A percentile compares a stretch with the other conserved stretches of the same genome.
Evolutionary conservation across 768 basidiomycete species (phyloP).

Genomic region (Sporobolomyces pararoseus): DNA sequence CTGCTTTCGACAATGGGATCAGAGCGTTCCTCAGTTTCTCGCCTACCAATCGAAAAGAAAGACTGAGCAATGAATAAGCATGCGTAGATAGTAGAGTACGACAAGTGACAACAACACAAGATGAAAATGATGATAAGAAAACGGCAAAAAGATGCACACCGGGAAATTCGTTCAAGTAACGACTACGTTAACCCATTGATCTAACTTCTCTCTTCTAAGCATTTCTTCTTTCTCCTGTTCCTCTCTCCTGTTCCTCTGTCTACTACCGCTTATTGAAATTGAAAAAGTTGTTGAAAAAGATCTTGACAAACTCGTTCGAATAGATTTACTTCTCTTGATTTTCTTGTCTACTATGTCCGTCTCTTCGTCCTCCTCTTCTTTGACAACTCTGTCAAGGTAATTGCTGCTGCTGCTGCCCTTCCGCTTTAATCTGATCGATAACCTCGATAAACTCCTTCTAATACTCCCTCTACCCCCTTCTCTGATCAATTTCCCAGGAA

Average conservation of each 20-base stretch:
- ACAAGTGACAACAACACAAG: too few species aligned
- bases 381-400: neutral
- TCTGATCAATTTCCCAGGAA: neutral
- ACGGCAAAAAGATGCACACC: too few species aligned
- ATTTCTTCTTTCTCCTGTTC: neutral
- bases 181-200: conserved; percentile 23
- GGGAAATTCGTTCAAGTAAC: neutral
- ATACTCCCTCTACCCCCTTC: neutral
- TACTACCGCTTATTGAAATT: neutral
- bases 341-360: neutral
- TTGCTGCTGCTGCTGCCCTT: too few species aligned
- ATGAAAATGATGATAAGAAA: too few species aligned
- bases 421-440: too few species aligned
- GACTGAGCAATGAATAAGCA: too few species aligned
- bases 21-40: too few species aligned
- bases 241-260: neutral
- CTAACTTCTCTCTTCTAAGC: conserved; percentile 5
- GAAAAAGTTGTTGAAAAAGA: neutral
- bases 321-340: neutral
- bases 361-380: neutral
- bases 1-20: too few species aligned
- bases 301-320: neutral
- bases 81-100: too few species aligned
- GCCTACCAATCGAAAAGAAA: too few species aligned
- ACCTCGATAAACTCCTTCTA: neutral